Evolutionary conservation across 352 stramenopile genomes (phyloP).

Genomic region (Globisporangium carolinianum): DNA sequence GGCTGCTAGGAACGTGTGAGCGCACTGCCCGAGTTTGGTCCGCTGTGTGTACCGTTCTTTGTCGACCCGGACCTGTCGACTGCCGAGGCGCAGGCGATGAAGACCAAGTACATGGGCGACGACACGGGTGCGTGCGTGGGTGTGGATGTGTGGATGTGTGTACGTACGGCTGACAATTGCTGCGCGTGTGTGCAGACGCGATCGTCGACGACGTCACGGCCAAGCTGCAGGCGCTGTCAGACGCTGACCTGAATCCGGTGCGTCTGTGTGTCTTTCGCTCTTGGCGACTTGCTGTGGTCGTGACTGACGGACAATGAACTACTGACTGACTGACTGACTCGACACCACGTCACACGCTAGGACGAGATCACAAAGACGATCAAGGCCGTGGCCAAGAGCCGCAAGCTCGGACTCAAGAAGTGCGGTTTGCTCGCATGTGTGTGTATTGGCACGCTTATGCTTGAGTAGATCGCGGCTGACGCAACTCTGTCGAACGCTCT

Average conservation of each 20-base stretch:
- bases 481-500: background rate
- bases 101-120: slow-evolving; percentile 64
- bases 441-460: background rate
- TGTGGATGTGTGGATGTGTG: background rate
- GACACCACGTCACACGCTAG: slow-evolving; percentile 16
- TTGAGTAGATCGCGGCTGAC: background rate
- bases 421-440: slow-evolving; percentile 17
- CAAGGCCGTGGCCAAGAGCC: slow-evolving; percentile 68
- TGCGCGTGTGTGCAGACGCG: slow-evolving; percentile 17
- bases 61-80: slow-evolving; percentile 42
- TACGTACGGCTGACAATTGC: background rate
- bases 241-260: slow-evolving; percentile 67
- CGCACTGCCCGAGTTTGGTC: slow-evolving; percentile 70
- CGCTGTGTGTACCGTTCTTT: slow-evolving; percentile 73
- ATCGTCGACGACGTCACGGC: slow-evolving; percentile 42
- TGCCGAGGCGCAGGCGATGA: slow-evolving; percentile 52
- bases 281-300: no score
- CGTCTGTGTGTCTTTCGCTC: slow-evolving; percentile 1
- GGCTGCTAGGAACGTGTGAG: slow-evolving; percentile 61
- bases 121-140: slow-evolving; percentile 29
- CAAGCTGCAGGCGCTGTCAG: slow-evolving; percentile 37
- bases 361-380: slow-evolving; percentile 71
- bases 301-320: background rate
- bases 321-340: no score
- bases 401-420: slow-evolving; percentile 78